Conservation (phyloP, 2,329 filamentous ascomycete species). For the Aureobasidium uvarum region DNA sequence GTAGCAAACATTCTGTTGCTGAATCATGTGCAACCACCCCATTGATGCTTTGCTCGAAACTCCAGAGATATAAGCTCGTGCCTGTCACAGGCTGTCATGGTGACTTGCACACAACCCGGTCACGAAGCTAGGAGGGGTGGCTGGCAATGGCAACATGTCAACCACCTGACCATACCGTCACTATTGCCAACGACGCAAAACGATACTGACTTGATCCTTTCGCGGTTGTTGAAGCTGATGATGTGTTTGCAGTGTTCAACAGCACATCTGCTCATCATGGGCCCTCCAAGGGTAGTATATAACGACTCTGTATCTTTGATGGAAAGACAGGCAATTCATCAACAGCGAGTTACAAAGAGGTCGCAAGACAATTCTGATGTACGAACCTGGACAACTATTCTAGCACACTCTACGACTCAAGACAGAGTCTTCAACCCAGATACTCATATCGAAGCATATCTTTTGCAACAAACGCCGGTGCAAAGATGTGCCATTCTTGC, state of each 20-base stretch:
- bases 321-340: neutral
- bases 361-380: neutral
- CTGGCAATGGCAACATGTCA: neutral
- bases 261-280: neutral
- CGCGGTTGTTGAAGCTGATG: neutral
- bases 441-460: neutral
- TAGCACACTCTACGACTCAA: neutral
- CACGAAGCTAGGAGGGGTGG: neutral
- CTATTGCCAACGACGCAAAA: neutral
- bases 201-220: neutral
- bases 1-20: neutral
- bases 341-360: neutral
- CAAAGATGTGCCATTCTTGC: neutral
- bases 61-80: conserved; percentile 10
- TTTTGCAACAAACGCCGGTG: neutral
- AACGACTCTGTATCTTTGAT: neutral
- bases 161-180: neutral
- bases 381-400: neutral
- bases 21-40: neutral
- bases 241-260: neutral
- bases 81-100: neutral
- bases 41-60: neutral
- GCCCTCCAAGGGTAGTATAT: neutral
- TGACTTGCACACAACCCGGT: neutral
- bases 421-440: neutral